Percentiles rank a stretch among this genome's conserved stretches.
phyloP scores from a whole-genome alignment of 1,284 basidiomycete genomes.

The Sanghuangporus sanghuang region DNA sequence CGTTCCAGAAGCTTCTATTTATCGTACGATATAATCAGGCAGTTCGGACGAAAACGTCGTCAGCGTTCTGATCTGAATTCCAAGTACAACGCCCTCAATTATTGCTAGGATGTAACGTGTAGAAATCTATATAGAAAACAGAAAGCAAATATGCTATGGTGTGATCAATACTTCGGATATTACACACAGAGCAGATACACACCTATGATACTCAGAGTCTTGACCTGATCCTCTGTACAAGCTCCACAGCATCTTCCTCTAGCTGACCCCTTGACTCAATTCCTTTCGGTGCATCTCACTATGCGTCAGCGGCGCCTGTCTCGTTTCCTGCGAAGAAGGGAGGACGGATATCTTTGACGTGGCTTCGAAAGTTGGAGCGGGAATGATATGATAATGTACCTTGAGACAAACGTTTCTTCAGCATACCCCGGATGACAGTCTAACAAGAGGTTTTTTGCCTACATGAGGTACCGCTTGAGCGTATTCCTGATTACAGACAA shows the following conservation, averaged over 20 bases:
- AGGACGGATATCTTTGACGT: constrained; percentile 18
- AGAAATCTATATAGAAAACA: too few species aligned
- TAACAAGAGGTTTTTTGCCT: constrained; percentile 21
- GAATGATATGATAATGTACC: constrained; percentile 80
- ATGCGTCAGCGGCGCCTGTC: constrained; percentile 32
- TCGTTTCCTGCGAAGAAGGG: constrained; percentile 17
- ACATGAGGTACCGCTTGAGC: constrained; percentile 79
- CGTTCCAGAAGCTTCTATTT: too few species aligned
- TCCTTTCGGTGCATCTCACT: constrained; percentile 54
- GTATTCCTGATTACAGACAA: constrained; percentile 79
- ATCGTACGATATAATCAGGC: too few species aligned
- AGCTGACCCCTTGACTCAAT: constrained; percentile 49
- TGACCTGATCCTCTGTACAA: constrained; percentile 43
- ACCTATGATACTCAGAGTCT: constrained; percentile 14
- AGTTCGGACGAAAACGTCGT: too few species aligned
- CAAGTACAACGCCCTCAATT: too few species aligned
- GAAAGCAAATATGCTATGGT: too few species aligned
- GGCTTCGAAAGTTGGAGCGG: constrained; percentile 49
- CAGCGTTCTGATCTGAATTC: too few species aligned
- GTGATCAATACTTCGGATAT: too few species aligned
- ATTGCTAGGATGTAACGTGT: too few species aligned
- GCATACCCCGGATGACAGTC: not conserved
- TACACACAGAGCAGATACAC: not conserved
- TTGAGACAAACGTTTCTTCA: not conserved
- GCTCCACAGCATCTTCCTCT: constrained; percentile 48